Base-by-base conservation (phyloP, 2,329 filamentous ascomycete species). In the Aspergillus fumigatiaffinis region DNA sequence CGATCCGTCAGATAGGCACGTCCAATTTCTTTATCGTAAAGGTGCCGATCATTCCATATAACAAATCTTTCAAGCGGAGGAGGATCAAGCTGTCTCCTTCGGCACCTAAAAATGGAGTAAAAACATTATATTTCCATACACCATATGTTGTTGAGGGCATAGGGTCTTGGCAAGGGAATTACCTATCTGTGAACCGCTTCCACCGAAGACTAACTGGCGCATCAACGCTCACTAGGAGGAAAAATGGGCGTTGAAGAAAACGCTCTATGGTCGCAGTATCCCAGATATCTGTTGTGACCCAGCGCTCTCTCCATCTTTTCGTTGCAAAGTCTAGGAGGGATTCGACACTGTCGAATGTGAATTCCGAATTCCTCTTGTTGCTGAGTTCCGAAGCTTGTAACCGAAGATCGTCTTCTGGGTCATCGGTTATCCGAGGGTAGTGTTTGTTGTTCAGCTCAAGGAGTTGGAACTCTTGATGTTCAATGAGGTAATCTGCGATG, bases 171-270 rank as follows among this genome's bases (percentile, higher is more conserved):
- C 56, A 89, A 79, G 44, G 42, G 21, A 57, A 68, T 60, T 68
- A 79, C 74, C 83, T 81, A 58, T 82, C 74, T 60, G 84, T 85
- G 78, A 89, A 92, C 49, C 94, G 88, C 66, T 84, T 82, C 90
- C 91, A 97, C 53, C 94, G 88, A 48, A 93, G 80, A 51, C 84
- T 89, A 49, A 97, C 82, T 1, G 94, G 94, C 4, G 92, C 93
- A 74, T 97, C 93, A 50, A 97, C 87, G 72, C 91, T 93, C 68
- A 99, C 80, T 35, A 97, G 84, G 51, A 99, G 83, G 80, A 97
- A 97, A 79, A 96, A 97, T 0, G 94, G 94, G 7, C 94, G 85
- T 21, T 87, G 83, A 58, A 87, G 78, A 52, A 97, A 85, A 25
- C 86, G 82, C 66, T 97, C 90, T 4, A 96, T 83, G 7, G 88